Evolutionary conservation across 768 basidiomycete species (phyloP).

Genomic region (Podaxis sp.): DNA sequence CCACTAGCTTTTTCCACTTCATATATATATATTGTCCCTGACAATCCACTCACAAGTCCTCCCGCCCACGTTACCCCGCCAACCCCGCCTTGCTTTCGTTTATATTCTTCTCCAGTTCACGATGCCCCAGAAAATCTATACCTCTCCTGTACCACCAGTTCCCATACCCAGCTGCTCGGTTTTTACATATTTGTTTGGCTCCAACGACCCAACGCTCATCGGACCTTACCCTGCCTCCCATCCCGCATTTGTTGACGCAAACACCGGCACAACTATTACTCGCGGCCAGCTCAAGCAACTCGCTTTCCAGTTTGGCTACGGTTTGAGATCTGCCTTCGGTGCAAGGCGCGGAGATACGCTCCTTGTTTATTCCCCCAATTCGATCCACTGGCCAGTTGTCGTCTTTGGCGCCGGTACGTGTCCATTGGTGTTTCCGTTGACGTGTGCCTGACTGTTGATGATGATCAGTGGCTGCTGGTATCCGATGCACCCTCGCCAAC

Average conservation of each 20-base stretch:
- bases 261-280: conserved; percentile 52
- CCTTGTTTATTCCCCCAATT: conserved; percentile 71
- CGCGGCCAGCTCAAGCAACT: conserved; percentile 52
- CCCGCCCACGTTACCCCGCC: neutral
- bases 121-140: conserved; percentile 46
- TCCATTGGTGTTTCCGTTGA: neutral
- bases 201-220: conserved; percentile 19
- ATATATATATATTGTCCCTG: neutral
- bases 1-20: too few species aligned
- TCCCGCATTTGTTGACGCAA: conserved; percentile 67
- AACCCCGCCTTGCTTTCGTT: too few species aligned
- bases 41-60: neutral
- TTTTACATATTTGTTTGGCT: conserved; percentile 47
- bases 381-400: conserved; percentile 47
- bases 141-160: conserved; percentile 38
- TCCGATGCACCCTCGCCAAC: conserved; percentile 73
- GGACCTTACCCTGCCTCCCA: conserved; percentile 33
- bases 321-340: conserved; percentile 39
- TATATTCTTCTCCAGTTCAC: conserved; percentile 14
- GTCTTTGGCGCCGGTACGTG: conserved; percentile 43
- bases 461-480: conserved; percentile 56
- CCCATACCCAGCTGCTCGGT: conserved; percentile 41
- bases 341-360: conserved; percentile 53
- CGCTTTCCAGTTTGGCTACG: conserved; percentile 56
- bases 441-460: neutral